Base-by-base conservation (phyloP, 306 rosid species). In the Inga oerstediana region DNA sequence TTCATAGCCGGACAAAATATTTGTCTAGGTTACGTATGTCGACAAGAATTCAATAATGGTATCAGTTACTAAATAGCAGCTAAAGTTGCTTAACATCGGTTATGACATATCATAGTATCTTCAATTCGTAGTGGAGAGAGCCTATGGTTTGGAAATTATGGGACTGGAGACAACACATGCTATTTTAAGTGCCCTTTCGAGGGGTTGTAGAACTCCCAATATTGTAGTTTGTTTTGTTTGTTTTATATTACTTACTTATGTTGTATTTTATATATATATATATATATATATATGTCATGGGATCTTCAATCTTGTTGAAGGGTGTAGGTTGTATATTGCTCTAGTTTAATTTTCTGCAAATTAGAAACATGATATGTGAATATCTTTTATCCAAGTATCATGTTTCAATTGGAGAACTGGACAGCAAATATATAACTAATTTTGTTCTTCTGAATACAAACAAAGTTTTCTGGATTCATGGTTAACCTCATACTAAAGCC, bases 401-500 rank as follows among this genome's bases (percentile, higher is more conserved):
- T 32, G n/a, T 67, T 35, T 66, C 7, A 34, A 66, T 15, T 35
- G 24, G 14, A 67, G 5, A 67, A 5, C 17, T 65, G 32, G 41
- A 65, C 37, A 13, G n/a, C 46, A 35, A 35, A 67, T 7, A 35
- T 32, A 10, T 35, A 16, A 35, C 3, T 4, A 65, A 24, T 34
- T 65, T 65, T 66, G 2, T 34, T 67, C 20, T 16, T 67, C 37
- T 68, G 16, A 24, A 79, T 87, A 39, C 77, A 35, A 16, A 81
- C 66, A 61, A 62, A 67, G n/a, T 32, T 79, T 67, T 72, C 34
- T 39, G 69, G 72, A 58, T 46, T 59, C 64, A 56, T 68, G 52
- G 68, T 78, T 43, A 35, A 44, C 45, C 45, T 71, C 45, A 27
- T 22, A 43, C 66, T 73, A 32, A 16, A 44, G 82, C 54, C 85